These are phyloP conservation scores for Ascochyta pisi DNA, from an alignment of 2,329 filamentous ascomycete species.

Conservation along the genomic window DNA sequence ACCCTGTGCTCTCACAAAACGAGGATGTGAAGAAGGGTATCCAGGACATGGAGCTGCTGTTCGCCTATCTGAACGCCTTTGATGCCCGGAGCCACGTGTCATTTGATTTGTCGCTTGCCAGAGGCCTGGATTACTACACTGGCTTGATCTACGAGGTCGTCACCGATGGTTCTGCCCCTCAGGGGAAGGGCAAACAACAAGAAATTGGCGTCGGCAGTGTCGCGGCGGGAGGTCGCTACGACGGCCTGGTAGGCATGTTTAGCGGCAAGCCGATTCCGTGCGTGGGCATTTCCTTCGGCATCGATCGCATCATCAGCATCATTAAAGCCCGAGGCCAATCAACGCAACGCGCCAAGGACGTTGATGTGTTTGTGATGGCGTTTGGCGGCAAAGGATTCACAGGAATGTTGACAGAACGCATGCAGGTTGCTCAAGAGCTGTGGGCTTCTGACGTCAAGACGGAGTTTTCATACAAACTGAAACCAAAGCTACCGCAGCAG, in stretches of 20 bases:
- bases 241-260: slow-evolving; percentile 95
- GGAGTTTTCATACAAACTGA: slow-evolving; percentile 88
- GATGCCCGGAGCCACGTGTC: slow-evolving; percentile 75
- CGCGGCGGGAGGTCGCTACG: slow-evolving; percentile 89
- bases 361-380: slow-evolving; percentile 94
- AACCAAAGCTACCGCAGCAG: slow-evolving; percentile 85
- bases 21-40: slow-evolving; percentile 76
- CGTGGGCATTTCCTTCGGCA: slow-evolving; percentile 89
- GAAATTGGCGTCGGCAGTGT: slow-evolving; percentile 81
- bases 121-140: slow-evolving; percentile 92
- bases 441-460: slow-evolving; percentile 93
- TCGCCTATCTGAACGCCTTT: slow-evolving; percentile 82
- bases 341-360: slow-evolving; percentile 71
- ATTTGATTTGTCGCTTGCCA: slow-evolving; percentile 87
- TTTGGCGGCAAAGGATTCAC: slow-evolving; percentile 87
- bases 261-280: slow-evolving; percentile 88
- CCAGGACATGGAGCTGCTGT: slow-evolving; percentile 79
- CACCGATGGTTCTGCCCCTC: slow-evolving; percentile 75
- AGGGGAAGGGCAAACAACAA: slow-evolving; percentile 44
- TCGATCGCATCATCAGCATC: slow-evolving; percentile 94
- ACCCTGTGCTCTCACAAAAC: slow-evolving; percentile 58
- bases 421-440: slow-evolving; percentile 76
- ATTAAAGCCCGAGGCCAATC: slow-evolving; percentile 77
- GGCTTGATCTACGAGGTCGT: slow-evolving; percentile 90
- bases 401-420: slow-evolving; percentile 81